phyloP scores from a whole-genome alignment of 2,329 filamentous ascomycete genomes.

The Trichoderma sp. region DNA sequence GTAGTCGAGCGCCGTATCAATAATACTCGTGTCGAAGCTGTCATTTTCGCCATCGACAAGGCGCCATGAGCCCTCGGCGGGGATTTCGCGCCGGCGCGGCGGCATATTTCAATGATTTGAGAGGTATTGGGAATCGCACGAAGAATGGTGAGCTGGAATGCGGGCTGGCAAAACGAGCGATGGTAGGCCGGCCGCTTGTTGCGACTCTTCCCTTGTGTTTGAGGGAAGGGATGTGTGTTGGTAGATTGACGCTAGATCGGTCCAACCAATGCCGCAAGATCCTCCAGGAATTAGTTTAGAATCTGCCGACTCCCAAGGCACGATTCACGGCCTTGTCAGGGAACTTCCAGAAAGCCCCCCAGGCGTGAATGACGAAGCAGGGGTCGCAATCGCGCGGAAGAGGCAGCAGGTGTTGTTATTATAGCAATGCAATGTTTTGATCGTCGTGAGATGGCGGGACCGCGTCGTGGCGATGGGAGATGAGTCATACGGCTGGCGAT shows the following conservation, averaged over 20 bases:
- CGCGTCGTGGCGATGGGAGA: conserved; percentile 3
- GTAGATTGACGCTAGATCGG: neutral
- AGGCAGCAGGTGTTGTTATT: conserved; percentile 14
- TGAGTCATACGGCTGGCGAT: conserved; percentile 19
- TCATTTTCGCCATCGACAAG: conserved; percentile 65
- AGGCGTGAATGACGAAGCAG: conserved; percentile 14
- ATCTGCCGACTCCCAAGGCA: neutral
- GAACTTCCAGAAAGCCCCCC: neutral
- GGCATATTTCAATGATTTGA: conserved; percentile 6
- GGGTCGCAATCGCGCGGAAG: conserved; percentile 17
- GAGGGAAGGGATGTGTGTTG: neutral
- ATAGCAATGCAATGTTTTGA: neutral
- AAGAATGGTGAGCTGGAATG: neutral
- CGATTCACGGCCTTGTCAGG: neutral
- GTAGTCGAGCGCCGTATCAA: conserved; percentile 49
- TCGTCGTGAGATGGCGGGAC: conserved; percentile 12
- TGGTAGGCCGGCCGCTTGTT: neutral
- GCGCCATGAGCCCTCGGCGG: conserved; percentile 62
- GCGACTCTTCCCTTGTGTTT: neutral
- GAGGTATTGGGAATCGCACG: neutral
- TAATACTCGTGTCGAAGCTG: conserved; percentile 61
- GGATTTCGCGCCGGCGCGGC: conserved; percentile 36
- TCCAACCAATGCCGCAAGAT: neutral
- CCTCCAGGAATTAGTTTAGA: neutral
- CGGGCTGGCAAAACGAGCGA: neutral